A percentile compares a stretch with the other conserved stretches of the same genome.
These are phyloP conservation scores for Alternaria burnsii DNA, from an alignment of 2,329 filamentous ascomycete genomes.

Conservation along the genomic window DNA sequence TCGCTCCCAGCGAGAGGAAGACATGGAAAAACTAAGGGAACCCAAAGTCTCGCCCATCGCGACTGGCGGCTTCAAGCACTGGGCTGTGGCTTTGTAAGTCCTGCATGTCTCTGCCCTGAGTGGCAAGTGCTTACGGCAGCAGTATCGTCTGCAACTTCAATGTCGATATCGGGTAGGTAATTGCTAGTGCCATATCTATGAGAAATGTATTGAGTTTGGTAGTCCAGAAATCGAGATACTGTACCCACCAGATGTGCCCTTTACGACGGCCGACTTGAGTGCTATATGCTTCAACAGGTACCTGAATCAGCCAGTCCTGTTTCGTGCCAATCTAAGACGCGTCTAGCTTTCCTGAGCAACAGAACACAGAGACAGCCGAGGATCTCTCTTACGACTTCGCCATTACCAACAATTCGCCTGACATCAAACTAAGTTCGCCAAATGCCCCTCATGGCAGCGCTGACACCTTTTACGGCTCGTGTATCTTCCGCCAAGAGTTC, in stretches of 20 bases:
- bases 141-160: conserved; percentile 57
- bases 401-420: conserved; percentile 59
- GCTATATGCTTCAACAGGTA: conserved; percentile 56
- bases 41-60: conserved; percentile 17
- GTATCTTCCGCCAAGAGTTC: conserved; percentile 54
- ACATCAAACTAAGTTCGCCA: conserved; percentile 60
- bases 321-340: conserved; percentile 16
- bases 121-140: conserved; percentile 21
- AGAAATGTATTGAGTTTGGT: conserved; percentile 19
- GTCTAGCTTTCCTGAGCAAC: conserved; percentile 53
- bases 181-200: not conserved
- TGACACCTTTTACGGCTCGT: conserved; percentile 47
- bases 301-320: not conserved
- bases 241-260: conserved; percentile 51
- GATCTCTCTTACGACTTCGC: conserved; percentile 53
- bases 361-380: conserved; percentile 51
- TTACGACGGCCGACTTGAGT: conserved; percentile 50
- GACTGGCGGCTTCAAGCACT: conserved; percentile 46
- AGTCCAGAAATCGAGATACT: conserved; percentile 54
- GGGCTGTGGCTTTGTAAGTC: conserved; percentile 53
- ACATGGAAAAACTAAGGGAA: conserved; percentile 29
- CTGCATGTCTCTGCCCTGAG: not conserved
- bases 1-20: conserved; percentile 33
- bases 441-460: conserved; percentile 51
- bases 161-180: conserved; percentile 51